These are phyloP conservation scores for Chrysosporium queenslandicum DNA, from an alignment of 2,329 filamentous ascomycete species.

Conservation along the genomic window DNA sequence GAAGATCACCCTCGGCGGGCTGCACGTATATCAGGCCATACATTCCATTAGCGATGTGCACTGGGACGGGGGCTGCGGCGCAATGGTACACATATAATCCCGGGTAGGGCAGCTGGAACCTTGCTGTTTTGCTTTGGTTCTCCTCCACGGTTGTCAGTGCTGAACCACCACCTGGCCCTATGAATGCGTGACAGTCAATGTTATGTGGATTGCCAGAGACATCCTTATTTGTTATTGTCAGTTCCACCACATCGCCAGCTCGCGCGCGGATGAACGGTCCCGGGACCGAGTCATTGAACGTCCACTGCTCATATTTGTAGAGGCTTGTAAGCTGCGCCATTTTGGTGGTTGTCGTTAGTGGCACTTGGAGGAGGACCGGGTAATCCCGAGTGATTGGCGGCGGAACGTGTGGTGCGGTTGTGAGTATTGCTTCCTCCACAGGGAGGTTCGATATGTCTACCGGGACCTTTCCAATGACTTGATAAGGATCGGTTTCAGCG, in stretches of 20 bases:
- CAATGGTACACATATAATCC: conserved; percentile 31
- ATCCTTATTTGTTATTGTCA: conserved; percentile 28
- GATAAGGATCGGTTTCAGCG: background rate
- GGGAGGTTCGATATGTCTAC: conserved; percentile 21
- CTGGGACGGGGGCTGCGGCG: conserved; percentile 29
- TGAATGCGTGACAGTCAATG: conserved; percentile 30
- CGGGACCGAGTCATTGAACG: conserved; percentile 28
- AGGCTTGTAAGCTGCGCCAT: conserved; percentile 25
- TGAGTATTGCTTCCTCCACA: conserved; percentile 24
- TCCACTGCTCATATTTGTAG: conserved; percentile 32
- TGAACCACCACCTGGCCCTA: conserved; percentile 28
- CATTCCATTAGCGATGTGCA: conserved; percentile 33
- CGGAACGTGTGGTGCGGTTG: conserved; percentile 25
- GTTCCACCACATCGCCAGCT: conserved; percentile 27
- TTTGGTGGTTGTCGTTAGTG: conserved; percentile 23
- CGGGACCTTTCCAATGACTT: background rate
- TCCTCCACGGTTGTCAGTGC: conserved; percentile 28
- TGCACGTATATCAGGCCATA: conserved; percentile 32
- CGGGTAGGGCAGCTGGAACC: conserved; percentile 25
- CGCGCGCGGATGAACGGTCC: conserved; percentile 31
- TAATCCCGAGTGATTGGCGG: conserved; percentile 26
- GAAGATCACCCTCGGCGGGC: conserved; percentile 24
- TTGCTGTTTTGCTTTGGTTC: conserved; percentile 26
- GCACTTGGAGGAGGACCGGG: conserved; percentile 26
- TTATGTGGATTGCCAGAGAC: conserved; percentile 30